Conservation (phyloP, 345 rosid genomes). For the Camelina sativa region DNA sequence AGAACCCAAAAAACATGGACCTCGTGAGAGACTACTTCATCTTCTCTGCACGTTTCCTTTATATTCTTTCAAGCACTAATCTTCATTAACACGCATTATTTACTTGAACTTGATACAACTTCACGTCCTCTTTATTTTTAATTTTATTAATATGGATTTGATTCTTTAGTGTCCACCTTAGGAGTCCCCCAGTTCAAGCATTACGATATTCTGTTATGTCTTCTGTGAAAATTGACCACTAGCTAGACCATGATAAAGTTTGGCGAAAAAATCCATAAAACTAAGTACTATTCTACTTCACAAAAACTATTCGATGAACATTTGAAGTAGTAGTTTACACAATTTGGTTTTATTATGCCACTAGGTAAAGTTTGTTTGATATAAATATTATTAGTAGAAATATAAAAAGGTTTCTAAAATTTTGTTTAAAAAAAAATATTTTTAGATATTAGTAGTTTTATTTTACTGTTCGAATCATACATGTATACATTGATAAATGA, state of each 20-base stretch:
- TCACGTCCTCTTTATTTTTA: background rate
- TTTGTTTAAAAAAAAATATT: too few relatives aligned
- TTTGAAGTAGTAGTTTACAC: background rate
- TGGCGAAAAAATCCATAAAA: background rate
- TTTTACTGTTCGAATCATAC: too few relatives aligned
- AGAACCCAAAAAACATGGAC: slow-evolving; percentile 35
- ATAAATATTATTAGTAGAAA: too few relatives aligned
- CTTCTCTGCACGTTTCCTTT: slow-evolving; percentile 18
- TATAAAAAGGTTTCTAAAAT: too few relatives aligned
- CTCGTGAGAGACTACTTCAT: slow-evolving; percentile 38
- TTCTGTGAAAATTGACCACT: background rate
- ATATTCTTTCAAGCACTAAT: background rate
- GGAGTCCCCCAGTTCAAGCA: background rate
- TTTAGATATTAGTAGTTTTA: too few relatives aligned
- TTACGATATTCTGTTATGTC: background rate
- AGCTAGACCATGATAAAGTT: background rate
- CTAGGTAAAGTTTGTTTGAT: too few relatives aligned
- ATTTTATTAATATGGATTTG: background rate
- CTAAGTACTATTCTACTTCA: background rate
- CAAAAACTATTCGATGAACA: background rate
- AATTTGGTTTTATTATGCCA: background rate
- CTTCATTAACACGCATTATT: slow-evolving; percentile 27
- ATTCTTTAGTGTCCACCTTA: background rate
- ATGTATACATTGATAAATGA: too few relatives aligned
- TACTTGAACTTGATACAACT: slow-evolving; percentile 4